Base-by-base conservation (phyloP, 1,284 basidiomycete genomes). In the Polyporus tsugae region DNA sequence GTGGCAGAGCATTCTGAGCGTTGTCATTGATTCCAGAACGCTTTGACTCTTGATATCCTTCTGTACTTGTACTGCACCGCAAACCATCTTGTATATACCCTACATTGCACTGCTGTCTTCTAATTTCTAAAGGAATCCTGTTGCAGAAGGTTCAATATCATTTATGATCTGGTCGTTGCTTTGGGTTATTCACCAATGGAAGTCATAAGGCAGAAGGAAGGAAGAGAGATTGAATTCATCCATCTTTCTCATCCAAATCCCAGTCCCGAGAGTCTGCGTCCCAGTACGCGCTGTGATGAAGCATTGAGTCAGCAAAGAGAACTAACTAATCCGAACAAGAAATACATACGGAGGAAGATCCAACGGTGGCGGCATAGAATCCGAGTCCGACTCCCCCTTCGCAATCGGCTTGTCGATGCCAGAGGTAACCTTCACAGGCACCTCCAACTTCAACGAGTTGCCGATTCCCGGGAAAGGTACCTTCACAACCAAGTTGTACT, bases 391-490 rank as follows among this genome's bases (percentile, higher is more conserved):
- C 9, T 53, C 52, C 7, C 62, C 64, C 17, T 33, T 61, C 35
- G 59, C 58, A 6, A 67, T 7, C 7, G 68, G 52, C 29, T 39
- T 22, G 15, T 66, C 64, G 36, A 73, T 62, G 2, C 72, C 69
- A 2, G 70, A 73, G 4, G 68, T 64, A 35, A 73, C 42, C 0
- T 25, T 62, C n/a, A 71, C 61, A 6, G 69, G 72, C 41, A 71
- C 41, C n/a, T 57, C 53, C 11, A 69, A 33, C 29, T 53, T 36
- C 4, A 71, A 19, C 59, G 61, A 42, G 39, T 73, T 73, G 22
- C 70, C 70, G 6, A 73, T 63, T 0, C 72, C 72, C 9, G 72
- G 69, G 46, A 73, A 73, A 9, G 69, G 67, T 1, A 73, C 67
- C 19, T 65, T 71, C 53, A 73, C n/a, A 2, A 39, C 46, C 6